phyloP scores from a whole-genome alignment of 805 yeast genomes.

The Candida koratica region DNA sequence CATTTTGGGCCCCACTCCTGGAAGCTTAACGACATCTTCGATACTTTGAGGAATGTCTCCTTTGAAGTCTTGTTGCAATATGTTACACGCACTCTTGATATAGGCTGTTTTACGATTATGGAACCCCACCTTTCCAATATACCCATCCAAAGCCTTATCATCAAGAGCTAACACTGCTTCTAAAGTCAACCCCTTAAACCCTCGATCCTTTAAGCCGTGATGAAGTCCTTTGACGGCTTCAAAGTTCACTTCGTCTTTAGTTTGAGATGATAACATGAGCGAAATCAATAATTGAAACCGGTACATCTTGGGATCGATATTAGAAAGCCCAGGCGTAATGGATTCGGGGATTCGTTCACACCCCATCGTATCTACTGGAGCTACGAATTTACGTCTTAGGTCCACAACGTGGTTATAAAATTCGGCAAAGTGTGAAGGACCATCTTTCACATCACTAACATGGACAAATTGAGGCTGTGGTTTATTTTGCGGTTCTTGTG shows the following conservation, averaged over 20 bases:
- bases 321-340: slow-evolving; percentile 33
- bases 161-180: slow-evolving; percentile 49
- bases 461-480: no score
- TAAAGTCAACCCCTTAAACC: slow-evolving; percentile 52
- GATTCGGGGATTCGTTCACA: slow-evolving; percentile 59
- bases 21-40: slow-evolving; percentile 61
- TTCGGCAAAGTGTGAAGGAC: slow-evolving; percentile 47
- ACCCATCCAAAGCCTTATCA: slow-evolving; percentile 55
- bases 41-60: slow-evolving; percentile 74
- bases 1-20: slow-evolving; percentile 97
- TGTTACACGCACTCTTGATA: slow-evolving; percentile 56
- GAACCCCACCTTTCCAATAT: slow-evolving; percentile 82
- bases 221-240: slow-evolving; percentile 66
- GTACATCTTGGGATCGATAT: slow-evolving; percentile 34
- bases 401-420: slow-evolving; percentile 57
- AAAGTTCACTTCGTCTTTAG: slow-evolving; percentile 83
- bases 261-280: slow-evolving; percentile 85
- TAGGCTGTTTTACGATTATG: slow-evolving; percentile 74
- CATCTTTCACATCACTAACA: no score
- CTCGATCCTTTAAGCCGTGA: slow-evolving; percentile 34
- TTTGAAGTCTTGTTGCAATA: slow-evolving; percentile 46
- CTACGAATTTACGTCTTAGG: slow-evolving; percentile 61
- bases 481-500: no score
- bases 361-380: slow-evolving; percentile 90
- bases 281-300: slow-evolving; percentile 76